phyloP scores from a whole-genome alignment of 2,329 filamentous ascomycete species.

The Aspergillus tubingensis region DNA sequence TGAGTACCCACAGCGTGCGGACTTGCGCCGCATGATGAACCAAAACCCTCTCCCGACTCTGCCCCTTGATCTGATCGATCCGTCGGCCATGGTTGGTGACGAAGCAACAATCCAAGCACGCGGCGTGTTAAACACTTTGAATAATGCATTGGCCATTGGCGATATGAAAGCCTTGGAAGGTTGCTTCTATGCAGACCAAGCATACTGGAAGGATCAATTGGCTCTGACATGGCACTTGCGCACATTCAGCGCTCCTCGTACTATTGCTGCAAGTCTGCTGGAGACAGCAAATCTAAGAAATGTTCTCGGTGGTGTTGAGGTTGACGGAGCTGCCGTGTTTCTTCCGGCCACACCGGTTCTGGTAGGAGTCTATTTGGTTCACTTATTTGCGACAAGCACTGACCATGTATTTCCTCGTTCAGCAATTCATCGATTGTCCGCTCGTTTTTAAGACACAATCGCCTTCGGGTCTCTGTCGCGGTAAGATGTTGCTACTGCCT shows the following conservation, averaged over 20 bases:
- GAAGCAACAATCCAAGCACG: constrained; percentile 15
- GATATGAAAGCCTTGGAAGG: constrained; percentile 24
- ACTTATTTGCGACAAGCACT: background rate
- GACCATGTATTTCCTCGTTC: background rate
- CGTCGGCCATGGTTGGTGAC: constrained; percentile 15
- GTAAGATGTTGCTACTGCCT: constrained; percentile 36
- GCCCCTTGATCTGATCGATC: constrained; percentile 14
- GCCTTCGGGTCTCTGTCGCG: constrained; percentile 33
- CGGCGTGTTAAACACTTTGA: constrained; percentile 13
- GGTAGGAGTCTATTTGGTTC: constrained; percentile 10
- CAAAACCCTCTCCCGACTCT: constrained; percentile 29
- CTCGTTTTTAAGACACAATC: constrained; percentile 36
- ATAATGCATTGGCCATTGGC: constrained; percentile 15
- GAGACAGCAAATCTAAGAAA: constrained; percentile 14
- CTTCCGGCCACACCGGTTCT: constrained; percentile 19
- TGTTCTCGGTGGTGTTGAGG: background rate
- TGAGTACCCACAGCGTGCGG: constrained; percentile 18
- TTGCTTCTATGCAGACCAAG: constrained; percentile 36
- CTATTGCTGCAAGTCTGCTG: constrained; percentile 26
- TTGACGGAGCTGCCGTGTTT: constrained; percentile 19
- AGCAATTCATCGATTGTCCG: constrained; percentile 36
- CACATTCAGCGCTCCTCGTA: constrained; percentile 28
- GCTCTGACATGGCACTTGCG: constrained; percentile 42
- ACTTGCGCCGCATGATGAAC: constrained; percentile 28
- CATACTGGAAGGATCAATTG: constrained; percentile 43